Evolutionary conservation across 208 protist genomes (phyloP).

Genomic region (Porcisia hertigi): DNA sequence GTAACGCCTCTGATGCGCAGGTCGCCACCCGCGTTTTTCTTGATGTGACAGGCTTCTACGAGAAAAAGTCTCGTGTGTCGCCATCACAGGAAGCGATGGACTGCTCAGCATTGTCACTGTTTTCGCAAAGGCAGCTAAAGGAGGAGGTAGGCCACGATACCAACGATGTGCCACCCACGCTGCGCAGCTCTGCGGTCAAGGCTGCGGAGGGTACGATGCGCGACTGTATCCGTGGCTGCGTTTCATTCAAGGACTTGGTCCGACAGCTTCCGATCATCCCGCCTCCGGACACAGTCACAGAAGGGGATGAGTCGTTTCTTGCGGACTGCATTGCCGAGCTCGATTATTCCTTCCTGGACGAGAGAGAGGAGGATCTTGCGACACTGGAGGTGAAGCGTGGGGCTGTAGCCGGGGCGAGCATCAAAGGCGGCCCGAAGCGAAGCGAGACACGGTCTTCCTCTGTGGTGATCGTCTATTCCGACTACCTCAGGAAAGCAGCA

Average conservation of each 20-base stretch:
- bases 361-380: conserved; percentile 31
- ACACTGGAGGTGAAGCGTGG: conserved; percentile 6
- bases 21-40: conserved; percentile 41
- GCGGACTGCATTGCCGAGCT: conserved; percentile 51
- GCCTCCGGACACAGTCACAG: conserved; percentile 19
- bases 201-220: conserved; percentile 31
- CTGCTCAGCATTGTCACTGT: not conserved
- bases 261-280: conserved; percentile 13
- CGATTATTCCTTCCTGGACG: conserved; percentile 18
- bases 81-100: not conserved
- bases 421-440: conserved; percentile 7
- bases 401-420: not conserved
- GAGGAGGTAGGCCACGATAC: not conserved
- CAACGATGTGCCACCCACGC: not conserved
- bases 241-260: conserved; percentile 17
- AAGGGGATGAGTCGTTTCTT: conserved; percentile 34
- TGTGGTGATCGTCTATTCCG: conserved; percentile 25
- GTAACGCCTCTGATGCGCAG: conserved; percentile 41
- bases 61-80: conserved; percentile 16
- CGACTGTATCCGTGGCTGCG: conserved; percentile 29
- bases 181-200: conserved; percentile 23
- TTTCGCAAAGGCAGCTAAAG: not conserved
- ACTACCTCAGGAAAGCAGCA: conserved; percentile 18
- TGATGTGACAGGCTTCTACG: conserved; percentile 41
- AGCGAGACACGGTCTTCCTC: conserved; percentile 18